phyloP scores from a whole-genome alignment of 73 alveolate species.

The Tetrahymena borealis region DNA sequence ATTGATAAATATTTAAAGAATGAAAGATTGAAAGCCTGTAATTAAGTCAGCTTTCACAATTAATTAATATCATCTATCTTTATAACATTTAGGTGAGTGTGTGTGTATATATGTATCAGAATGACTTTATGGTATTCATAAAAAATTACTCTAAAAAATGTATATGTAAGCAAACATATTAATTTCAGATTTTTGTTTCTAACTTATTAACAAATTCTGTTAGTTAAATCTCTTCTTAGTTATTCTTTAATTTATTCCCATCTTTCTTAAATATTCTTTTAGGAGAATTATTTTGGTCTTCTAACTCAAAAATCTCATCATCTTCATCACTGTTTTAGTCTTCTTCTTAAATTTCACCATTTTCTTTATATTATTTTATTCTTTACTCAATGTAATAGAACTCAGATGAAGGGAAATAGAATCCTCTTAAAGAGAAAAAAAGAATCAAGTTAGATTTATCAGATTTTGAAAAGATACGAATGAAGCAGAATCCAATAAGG shows the following conservation, averaged over 20 bases:
- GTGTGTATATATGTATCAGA: no score
- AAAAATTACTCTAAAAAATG: not conserved
- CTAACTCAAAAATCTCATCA: not conserved
- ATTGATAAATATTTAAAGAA: no score
- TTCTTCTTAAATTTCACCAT: not conserved
- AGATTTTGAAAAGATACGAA: not conserved
- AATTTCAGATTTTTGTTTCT: not conserved
- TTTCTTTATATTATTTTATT: not conserved
- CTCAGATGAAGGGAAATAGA: not conserved
- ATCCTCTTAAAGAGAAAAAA: not conserved
- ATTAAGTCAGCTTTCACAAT: no score
- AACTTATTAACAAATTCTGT: not conserved
- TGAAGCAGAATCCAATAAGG: not conserved
- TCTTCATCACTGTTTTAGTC: not conserved
- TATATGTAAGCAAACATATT: not conserved
- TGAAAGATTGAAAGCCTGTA: no score
- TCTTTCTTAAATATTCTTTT: not conserved
- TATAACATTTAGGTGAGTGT: no score
- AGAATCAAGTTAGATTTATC: not conserved
- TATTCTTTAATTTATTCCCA: not conserved
- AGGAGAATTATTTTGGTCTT: not conserved
- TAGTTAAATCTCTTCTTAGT: not conserved
- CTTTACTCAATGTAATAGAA: not conserved
- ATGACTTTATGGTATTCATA: no score
- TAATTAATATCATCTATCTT: no score